Percentiles rank a stretch among this genome's conserved stretches.
phyloP scores from a whole-genome alignment of 345 rosid genomes.

The Excoecaria agallocha region DNA sequence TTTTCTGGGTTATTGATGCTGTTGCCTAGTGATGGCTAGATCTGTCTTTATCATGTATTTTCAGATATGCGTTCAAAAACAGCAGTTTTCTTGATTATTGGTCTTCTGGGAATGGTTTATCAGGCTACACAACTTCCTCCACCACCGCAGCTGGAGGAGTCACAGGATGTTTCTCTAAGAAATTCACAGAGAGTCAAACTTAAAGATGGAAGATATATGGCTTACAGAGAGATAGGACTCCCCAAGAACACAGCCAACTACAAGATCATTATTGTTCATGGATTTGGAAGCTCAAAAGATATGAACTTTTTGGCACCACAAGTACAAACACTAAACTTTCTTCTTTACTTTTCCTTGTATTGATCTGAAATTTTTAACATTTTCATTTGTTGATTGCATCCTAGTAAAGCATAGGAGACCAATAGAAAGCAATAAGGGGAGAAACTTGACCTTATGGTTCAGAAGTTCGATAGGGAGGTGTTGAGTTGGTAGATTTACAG shows the following conservation, averaged over 20 bases:
- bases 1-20: neutral
- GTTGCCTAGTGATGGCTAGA: neutral
- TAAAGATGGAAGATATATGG: constrained; percentile 68
- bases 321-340: constrained; percentile 34
- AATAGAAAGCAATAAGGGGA: neutral
- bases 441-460: neutral
- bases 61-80: constrained; percentile 29
- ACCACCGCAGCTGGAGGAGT: constrained; percentile 20
- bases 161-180: constrained; percentile 27
- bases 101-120: constrained; percentile 42
- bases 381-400: neutral
- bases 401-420: neutral
- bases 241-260: constrained; percentile 53
- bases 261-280: constrained; percentile 74
- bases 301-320: constrained; percentile 76
- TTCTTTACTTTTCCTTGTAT: neutral
- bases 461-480: neutral
- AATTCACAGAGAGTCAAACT: constrained; percentile 54
- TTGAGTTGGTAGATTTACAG: neutral
- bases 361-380: neutral
- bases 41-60: neutral
- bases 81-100: constrained; percentile 25
- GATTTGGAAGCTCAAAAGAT: constrained; percentile 94
- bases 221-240: constrained; percentile 77
- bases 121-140: constrained; percentile 34